phyloP scores from a whole-genome alignment of 1,284 basidiomycete genomes.

The Cryptococcus sp. region DNA sequence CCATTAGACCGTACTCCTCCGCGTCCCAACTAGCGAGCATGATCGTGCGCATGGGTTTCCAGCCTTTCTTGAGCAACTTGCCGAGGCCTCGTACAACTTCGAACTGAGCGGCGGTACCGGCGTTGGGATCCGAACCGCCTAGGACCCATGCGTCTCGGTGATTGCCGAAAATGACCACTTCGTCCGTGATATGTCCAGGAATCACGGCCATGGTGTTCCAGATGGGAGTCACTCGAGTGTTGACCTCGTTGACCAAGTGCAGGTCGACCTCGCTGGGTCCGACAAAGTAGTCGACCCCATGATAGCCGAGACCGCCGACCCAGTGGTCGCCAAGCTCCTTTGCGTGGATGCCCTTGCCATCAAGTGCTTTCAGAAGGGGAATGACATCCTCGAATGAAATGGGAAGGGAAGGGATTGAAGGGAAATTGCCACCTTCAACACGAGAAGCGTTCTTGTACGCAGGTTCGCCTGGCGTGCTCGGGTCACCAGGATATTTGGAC shows the following conservation, averaged over 20 bases:
- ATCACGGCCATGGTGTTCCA: conserved; percentile 80
- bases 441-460: conserved; percentile 81
- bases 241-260: conserved; percentile 60
- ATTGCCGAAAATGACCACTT: conserved; percentile 81
- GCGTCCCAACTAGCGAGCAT: conserved; percentile 91
- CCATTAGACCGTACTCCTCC: conserved; percentile 88
- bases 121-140: conserved; percentile 80
- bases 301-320: conserved; percentile 54
- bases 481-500: conserved; percentile 65
- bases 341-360: conserved; percentile 46
- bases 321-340: conserved; percentile 52
- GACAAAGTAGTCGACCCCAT: conserved; percentile 58
- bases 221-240: conserved; percentile 66
- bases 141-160: conserved; percentile 79
- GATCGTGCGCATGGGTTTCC: conserved; percentile 86
- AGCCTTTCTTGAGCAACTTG: conserved; percentile 68
- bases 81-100: conserved; percentile 85
- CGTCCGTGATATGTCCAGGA: conserved; percentile 82
- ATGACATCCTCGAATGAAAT: conserved; percentile 58
- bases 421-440: conserved; percentile 67
- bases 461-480: conserved; percentile 76
- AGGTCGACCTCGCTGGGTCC: conserved; percentile 56
- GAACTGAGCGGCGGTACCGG: conserved; percentile 80
- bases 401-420: conserved; percentile 72
- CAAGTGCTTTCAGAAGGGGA: conserved; percentile 53